These are phyloP conservation scores for Ophiostoma novo-ulmi DNA, from an alignment of 2,329 filamentous ascomycete genomes.

Conservation along the genomic window DNA sequence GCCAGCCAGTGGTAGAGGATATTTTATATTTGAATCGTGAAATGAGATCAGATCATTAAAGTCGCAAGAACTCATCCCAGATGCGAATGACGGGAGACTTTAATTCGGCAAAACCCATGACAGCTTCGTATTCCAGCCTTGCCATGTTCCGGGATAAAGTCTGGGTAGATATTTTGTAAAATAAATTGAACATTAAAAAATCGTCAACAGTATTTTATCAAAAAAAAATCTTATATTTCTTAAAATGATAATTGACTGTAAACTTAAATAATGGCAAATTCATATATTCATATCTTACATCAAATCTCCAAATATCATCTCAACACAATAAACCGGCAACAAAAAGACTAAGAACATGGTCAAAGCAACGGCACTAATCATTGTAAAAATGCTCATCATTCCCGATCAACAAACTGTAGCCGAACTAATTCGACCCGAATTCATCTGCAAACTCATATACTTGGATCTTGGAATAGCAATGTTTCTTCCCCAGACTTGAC, in stretches of 20 bases:
- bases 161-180: too few species aligned
- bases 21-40: background rate
- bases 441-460: background rate
- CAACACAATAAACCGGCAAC: background rate
- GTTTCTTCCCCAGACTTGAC: slow-evolving; percentile 4
- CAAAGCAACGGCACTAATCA: background rate
- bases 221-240: too few species aligned
- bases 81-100: background rate
- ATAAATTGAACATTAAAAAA: too few species aligned
- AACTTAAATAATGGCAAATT: too few species aligned
- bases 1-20: background rate
- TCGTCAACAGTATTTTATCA: too few species aligned
- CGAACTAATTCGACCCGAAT: background rate
- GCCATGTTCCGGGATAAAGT: too few species aligned
- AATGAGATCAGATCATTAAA: background rate
- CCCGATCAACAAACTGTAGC: too few species aligned
- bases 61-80: too few species aligned
- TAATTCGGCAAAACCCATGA: too few species aligned
- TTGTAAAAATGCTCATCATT: background rate
- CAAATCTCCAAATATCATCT: background rate
- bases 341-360: background rate
- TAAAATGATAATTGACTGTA: too few species aligned
- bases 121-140: too few species aligned
- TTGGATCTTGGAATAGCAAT: background rate
- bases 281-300: too few species aligned